A percentile compares a stretch with the other conserved stretches of the same genome.
Evolutionary conservation across 2,329 filamentous ascomycete genomes (phyloP).

Genomic region (Apiospora phragmitis): DNA sequence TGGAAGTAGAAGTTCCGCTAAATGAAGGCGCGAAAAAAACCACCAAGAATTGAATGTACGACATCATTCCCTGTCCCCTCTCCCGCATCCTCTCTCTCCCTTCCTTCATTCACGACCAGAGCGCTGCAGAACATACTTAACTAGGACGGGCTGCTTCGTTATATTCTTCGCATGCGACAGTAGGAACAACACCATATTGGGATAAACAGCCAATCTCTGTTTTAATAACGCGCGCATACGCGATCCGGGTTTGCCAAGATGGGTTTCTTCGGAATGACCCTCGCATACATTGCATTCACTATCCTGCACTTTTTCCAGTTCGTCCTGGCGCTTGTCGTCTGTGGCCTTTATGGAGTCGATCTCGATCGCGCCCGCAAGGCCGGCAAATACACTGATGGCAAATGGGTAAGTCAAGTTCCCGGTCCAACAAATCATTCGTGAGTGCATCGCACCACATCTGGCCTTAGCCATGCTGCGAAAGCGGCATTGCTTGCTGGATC

Average conservation of each 20-base stretch:
- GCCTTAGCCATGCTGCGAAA: not conserved
- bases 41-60: not conserved
- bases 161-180: not conserved
- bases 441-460: not conserved
- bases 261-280: slow-evolving; percentile 45
- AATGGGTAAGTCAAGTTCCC: slow-evolving; percentile 60
- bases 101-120: not conserved
- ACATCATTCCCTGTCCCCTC: not conserved
- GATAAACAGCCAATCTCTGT: not conserved
- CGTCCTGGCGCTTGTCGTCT: slow-evolving; percentile 72
- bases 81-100: not conserved
- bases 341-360: slow-evolving; percentile 76
- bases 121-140: not conserved
- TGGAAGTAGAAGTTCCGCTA: not conserved
- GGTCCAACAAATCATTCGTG: not conserved
- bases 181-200: not conserved
- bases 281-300: slow-evolving; percentile 56
- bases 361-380: slow-evolving; percentile 54
- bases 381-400: slow-evolving; percentile 56
- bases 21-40: not conserved
- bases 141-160: not conserved
- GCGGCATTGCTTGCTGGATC: too few species aligned
- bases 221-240: not conserved
- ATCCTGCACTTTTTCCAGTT: slow-evolving; percentile 75
- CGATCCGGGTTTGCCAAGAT: slow-evolving; percentile 31